These are phyloP conservation scores for Mycena galericulata DNA, from an alignment of 768 basidiomycete species.

Conservation along the genomic window DNA sequence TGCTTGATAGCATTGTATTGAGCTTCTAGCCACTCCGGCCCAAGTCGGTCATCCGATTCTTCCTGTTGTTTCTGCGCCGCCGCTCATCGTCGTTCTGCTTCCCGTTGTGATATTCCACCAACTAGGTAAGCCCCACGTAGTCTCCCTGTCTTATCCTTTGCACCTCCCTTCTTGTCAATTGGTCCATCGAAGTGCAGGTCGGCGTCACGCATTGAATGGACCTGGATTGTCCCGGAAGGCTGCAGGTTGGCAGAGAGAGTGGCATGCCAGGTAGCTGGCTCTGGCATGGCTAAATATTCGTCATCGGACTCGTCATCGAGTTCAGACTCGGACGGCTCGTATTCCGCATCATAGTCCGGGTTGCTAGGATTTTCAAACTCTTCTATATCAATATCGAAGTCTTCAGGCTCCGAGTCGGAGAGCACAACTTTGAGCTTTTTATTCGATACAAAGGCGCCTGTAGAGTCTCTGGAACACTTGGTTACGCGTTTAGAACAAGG, in stretches of 20 bases:
- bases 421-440: background rate
- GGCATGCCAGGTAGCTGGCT: background rate
- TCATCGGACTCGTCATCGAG: background rate
- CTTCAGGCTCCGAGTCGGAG: background rate
- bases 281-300: background rate
- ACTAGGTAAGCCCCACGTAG: background rate
- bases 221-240: background rate
- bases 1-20: background rate
- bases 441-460: background rate
- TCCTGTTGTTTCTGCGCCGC: background rate
- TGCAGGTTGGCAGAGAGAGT: background rate
- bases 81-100: background rate
- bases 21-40: background rate
- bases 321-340: background rate
- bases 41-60: background rate
- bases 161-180: conserved; percentile 2
- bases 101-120: background rate
- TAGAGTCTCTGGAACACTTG: background rate
- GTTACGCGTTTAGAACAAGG: background rate
- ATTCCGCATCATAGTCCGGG: background rate
- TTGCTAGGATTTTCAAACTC: background rate
- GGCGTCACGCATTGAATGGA: background rate
- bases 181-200: background rate
- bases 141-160: background rate
- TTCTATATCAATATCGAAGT: background rate